Conservation (phyloP, 305 asterid species). For the Caryopteris hybrid region DNA sequence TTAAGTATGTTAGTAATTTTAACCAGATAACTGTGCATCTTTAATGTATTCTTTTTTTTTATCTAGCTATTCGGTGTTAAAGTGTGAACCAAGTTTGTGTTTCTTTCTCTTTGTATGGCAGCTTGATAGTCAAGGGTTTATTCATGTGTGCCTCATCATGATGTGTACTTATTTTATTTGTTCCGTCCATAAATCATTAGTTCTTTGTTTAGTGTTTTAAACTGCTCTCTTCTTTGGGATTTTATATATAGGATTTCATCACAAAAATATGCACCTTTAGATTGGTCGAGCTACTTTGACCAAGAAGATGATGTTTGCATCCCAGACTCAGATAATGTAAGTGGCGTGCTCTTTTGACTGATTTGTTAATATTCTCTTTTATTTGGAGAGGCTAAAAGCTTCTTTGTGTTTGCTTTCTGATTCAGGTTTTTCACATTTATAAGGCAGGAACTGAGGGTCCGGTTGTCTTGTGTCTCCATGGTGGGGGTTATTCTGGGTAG, state of each 20-base stretch:
- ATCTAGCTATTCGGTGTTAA: background rate
- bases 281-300: constrained; percentile 76
- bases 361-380: background rate
- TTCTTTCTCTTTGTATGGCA: background rate
- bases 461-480: constrained; percentile 87
- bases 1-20: background rate
- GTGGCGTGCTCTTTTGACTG: constrained; percentile 26
- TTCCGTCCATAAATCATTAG: background rate
- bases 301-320: constrained; percentile 71
- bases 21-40: background rate
- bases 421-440: constrained; percentile 41
- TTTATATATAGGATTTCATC: constrained; percentile 53
- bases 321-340: constrained; percentile 71
- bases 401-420: too few relatives aligned
- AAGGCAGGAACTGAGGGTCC: constrained; percentile 88
- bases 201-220: background rate
- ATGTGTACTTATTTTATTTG: background rate
- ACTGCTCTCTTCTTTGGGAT: constrained; percentile 3
- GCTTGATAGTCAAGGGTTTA: background rate
- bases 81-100: background rate
- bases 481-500: constrained; percentile 98
- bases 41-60: background rate
- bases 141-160: background rate
- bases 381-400: too few relatives aligned
- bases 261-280: constrained; percentile 72